Conservation (phyloP, 495 filamentous ascomycete species). For the Corynascus novoguineensis region DNA sequence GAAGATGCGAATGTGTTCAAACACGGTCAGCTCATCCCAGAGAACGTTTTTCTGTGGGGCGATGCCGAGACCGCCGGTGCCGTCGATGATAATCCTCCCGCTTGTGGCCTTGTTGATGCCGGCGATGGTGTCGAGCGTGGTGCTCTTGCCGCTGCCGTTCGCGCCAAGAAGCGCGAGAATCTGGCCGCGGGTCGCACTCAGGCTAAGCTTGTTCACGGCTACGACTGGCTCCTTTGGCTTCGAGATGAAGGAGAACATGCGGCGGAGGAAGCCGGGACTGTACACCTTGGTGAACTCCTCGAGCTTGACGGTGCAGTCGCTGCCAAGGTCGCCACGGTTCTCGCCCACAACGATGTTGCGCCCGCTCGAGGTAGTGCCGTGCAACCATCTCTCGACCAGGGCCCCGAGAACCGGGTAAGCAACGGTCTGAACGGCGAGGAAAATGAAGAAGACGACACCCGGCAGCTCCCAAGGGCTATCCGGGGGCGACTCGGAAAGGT, state of each 20-base stretch:
- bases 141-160: slow-evolving; percentile 83
- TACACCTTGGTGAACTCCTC: slow-evolving; percentile 70
- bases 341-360: slow-evolving; percentile 46
- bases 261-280: slow-evolving; percentile 55
- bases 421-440: slow-evolving; percentile 67
- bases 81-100: slow-evolving; percentile 66
- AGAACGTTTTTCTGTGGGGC: slow-evolving; percentile 88
- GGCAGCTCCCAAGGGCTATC: slow-evolving; percentile 57
- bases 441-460: slow-evolving; percentile 61
- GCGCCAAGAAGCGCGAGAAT: slow-evolving; percentile 79
- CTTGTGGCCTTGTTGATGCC: slow-evolving; percentile 66
- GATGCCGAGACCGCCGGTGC: slow-evolving; percentile 71
- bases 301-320: slow-evolving; percentile 55
- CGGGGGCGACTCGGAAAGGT: slow-evolving; percentile 53
- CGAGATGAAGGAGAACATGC: slow-evolving; percentile 50
- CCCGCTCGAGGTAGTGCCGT: slow-evolving; percentile 63
- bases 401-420: slow-evolving; percentile 66
- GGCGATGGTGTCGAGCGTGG: slow-evolving; percentile 79
- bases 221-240: slow-evolving; percentile 57
- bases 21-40: slow-evolving; percentile 77
- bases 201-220: slow-evolving; percentile 63
- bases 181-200: slow-evolving; percentile 64
- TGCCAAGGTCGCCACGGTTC: slow-evolving; percentile 29
- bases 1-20: slow-evolving; percentile 75
- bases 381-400: slow-evolving; percentile 64